Conservation (phyloP, 192 early-diverging fungal genomes). For the Backusella morwellensis region DNA sequence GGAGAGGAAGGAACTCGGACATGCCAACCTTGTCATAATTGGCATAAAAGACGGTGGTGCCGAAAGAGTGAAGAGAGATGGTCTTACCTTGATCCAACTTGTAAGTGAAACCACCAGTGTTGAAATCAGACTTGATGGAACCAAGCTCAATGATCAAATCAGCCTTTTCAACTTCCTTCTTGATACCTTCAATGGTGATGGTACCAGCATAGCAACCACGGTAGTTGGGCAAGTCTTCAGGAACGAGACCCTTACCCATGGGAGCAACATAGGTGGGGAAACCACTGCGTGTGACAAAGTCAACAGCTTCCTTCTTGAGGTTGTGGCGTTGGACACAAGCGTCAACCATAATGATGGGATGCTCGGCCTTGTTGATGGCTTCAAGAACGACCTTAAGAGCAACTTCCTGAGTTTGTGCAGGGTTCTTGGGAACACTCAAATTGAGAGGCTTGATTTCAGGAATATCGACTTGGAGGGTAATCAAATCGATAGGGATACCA, state of each 20-base stretch:
- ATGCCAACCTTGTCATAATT: slow-evolving; percentile 43
- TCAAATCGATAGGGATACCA: slow-evolving; percentile 44
- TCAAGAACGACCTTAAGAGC: slow-evolving; percentile 33
- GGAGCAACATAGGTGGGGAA: slow-evolving; percentile 44
- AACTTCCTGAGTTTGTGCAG: slow-evolving; percentile 23
- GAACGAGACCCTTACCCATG: slow-evolving; percentile 45
- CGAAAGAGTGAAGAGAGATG: slow-evolving; percentile 41
- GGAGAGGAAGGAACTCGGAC: slow-evolving; percentile 30
- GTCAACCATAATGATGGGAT: slow-evolving; percentile 45
- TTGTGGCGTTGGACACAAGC: slow-evolving; percentile 38
- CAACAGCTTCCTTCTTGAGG: slow-evolving; percentile 15
- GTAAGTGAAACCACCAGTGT: slow-evolving; percentile 53
- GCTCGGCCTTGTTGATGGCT: slow-evolving; percentile 32
- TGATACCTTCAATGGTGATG: slow-evolving; percentile 32
- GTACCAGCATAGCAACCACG: slow-evolving; percentile 42
- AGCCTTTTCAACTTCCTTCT: slow-evolving; percentile 32
- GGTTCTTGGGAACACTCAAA: slow-evolving; percentile 26
- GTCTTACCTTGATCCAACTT: slow-evolving; percentile 29
- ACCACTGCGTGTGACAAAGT: slow-evolving; percentile 26
- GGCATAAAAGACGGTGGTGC: slow-evolving; percentile 36
- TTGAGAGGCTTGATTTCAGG: slow-evolving; percentile 28
- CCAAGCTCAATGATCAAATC: slow-evolving; percentile 46
- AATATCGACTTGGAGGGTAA: slow-evolving; percentile 21
- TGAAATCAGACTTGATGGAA: slow-evolving; percentile 46
- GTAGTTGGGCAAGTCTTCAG: slow-evolving; percentile 34